Conservation (phyloP, 2,329 filamentous ascomycete species). For the Alternaria viburni region DNA sequence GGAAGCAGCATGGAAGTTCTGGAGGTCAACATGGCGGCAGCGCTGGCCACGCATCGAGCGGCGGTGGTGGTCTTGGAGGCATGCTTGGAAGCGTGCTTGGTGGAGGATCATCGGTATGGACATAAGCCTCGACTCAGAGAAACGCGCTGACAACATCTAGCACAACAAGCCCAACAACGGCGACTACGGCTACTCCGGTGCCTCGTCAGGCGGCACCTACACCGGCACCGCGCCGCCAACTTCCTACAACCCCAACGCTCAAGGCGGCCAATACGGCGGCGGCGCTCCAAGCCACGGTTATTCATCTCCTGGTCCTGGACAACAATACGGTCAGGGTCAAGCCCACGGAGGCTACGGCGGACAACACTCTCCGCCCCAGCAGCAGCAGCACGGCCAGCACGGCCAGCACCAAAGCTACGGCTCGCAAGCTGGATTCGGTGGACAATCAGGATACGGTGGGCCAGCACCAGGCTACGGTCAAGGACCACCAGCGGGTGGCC, state of each 20-base stretch:
- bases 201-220: slow-evolving; percentile 60
- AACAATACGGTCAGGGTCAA: slow-evolving; percentile 25
- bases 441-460: slow-evolving; percentile 27
- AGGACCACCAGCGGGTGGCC: slow-evolving; percentile 10
- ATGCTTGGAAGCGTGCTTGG: slow-evolving; percentile 45
- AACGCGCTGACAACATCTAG: slow-evolving; percentile 20
- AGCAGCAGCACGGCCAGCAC: slow-evolving; percentile 3
- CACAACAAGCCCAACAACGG: slow-evolving; percentile 51
- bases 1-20: slow-evolving; percentile 53
- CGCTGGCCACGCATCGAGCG: slow-evolving; percentile 36
- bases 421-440: slow-evolving; percentile 32
- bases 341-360: slow-evolving; percentile 15
- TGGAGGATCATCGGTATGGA: slow-evolving; percentile 41
- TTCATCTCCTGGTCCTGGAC: slow-evolving; percentile 25
- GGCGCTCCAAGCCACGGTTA: slow-evolving; percentile 29
- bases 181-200: slow-evolving; percentile 64
- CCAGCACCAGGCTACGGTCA: slow-evolving; percentile 8
- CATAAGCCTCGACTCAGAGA: not conserved
- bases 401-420: slow-evolving; percentile 21
- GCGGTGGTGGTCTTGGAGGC: slow-evolving; percentile 29
- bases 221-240: slow-evolving; percentile 68
- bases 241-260: slow-evolving; percentile 60
- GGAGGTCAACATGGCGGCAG: slow-evolving; percentile 53
- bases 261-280: slow-evolving; percentile 29
- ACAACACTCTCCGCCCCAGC: slow-evolving; percentile 17